These are phyloP conservation scores for Didymella pomorum DNA, from an alignment of 2,329 filamentous ascomycete genomes.

Conservation along the genomic window DNA sequence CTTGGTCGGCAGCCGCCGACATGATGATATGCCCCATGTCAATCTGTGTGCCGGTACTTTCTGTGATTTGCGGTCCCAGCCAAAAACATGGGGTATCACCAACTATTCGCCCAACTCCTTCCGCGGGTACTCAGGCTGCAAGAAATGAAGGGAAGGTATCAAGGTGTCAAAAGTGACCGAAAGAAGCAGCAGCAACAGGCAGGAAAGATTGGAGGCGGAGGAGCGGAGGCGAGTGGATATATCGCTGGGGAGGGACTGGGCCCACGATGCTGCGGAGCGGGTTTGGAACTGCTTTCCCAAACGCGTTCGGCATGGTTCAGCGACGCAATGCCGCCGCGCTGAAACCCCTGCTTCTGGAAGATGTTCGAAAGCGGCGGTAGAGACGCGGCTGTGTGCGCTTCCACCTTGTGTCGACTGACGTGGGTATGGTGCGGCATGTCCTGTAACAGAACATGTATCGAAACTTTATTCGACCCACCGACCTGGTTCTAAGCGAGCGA, in stretches of 20 bases:
- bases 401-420: constrained; percentile 1
- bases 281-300: constrained; percentile 11
- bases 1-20: constrained; percentile 28
- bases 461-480: constrained; percentile 19
- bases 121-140: background rate
- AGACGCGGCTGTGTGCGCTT: constrained; percentile 8
- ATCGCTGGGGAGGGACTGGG: constrained; percentile 7
- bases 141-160: constrained; percentile 1
- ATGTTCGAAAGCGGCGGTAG: background rate
- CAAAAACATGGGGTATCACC: constrained; percentile 24
- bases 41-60: constrained; percentile 17
- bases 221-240: constrained; percentile 17
- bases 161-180: constrained; percentile 3
- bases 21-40: constrained; percentile 35
- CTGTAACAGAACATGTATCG: constrained; percentile 17
- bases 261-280: constrained; percentile 6
- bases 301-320: constrained; percentile 15
- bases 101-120: constrained; percentile 6
- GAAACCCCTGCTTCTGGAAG: constrained; percentile 21
- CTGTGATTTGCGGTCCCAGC: constrained; percentile 11
- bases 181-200: background rate
- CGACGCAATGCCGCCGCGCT: constrained; percentile 13
- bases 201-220: constrained; percentile 4
- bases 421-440: constrained; percentile 17
- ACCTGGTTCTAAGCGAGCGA: constrained; percentile 5